Base-by-base conservation (phyloP, 148 eudicot genomes). In the Talinum fruticosum region DNA sequence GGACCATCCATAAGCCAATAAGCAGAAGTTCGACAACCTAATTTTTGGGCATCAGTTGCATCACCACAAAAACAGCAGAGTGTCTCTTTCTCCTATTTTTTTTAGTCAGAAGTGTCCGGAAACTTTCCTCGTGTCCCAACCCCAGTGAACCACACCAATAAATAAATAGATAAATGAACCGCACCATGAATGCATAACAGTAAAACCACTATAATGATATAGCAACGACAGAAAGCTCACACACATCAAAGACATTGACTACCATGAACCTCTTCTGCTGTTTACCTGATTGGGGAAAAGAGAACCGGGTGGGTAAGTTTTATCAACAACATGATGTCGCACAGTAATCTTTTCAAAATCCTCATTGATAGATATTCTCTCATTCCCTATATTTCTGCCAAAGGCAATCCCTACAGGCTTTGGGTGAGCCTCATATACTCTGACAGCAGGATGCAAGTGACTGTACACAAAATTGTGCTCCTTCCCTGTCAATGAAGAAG, bases 391-490 rank as follows among this genome's bases (percentile, higher is more conserved):
- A 26, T 93, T 86, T 54, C 98, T 96, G 80, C 98, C 97, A 85
- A 92, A 95, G 68, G 87, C 96, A 72, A 95, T 79, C 66, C 97
- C 97, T 15, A 84, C 90, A 65, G 97, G 92, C 86, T 89, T 90
- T 68, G 97, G 98, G 67, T 85, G 86, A 30, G 92, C 84, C 7
- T 92, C 97, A 33, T 94, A 94, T 38, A 79, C 85, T 78, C 83
- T 90, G 37, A 84, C 88, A 67, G 90, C 37, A 21, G 97, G 88
- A 75, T 91, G 98, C 87, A 91, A 86, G 83, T 87, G 98, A 86
- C 97, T 92, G 80, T 90, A 94, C 59, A 92, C 84, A 82, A 84
- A 90, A 79, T 90, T 94, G 74, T 89, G 88, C 87, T 90, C 97
- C 80, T 84, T 94, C 71, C 98, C 98, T 94, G 85, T 70, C 47